phyloP scores from a whole-genome alignment of 176 grass and related monocot species.

The Elaeis guineensis region DNA sequence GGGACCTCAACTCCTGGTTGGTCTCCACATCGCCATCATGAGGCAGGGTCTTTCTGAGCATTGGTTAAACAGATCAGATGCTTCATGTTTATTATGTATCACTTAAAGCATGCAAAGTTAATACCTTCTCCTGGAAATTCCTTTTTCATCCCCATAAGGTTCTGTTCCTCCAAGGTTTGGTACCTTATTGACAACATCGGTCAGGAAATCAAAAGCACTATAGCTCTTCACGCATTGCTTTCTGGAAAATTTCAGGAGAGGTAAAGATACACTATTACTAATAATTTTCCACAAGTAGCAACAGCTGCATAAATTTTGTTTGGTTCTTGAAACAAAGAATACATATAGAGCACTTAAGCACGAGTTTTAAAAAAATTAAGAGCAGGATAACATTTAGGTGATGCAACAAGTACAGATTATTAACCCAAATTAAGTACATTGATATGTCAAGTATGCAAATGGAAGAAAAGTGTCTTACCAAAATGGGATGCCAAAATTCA shows the following conservation, averaged over 20 bases:
- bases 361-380: too few species aligned
- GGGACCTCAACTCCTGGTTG: conserved; percentile 4
- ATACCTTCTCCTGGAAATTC: conserved; percentile 81
- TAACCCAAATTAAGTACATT: too few species aligned
- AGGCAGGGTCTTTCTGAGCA: conserved; percentile 8
- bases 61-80: background rate
- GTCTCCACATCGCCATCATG: conserved; percentile 5
- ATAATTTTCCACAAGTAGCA: background rate
- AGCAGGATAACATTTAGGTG: too few species aligned
- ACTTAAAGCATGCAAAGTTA: too few species aligned
- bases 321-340: too few species aligned
- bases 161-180: conserved; percentile 76
- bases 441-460: too few species aligned
- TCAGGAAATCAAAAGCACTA: conserved; percentile 98
- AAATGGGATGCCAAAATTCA: too few species aligned
- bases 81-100: too few species aligned
- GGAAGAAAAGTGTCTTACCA: too few species aligned
- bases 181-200: conserved; percentile 91
- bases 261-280: background rate
- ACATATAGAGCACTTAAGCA: too few species aligned
- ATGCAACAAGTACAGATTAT: too few species aligned
- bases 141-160: conserved; percentile 75
- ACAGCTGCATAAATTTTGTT: too few species aligned
- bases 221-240: conserved; percentile 99
- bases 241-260: conserved; percentile 44